Percentiles rank a stretch among this genome's conserved stretches.
These are phyloP conservation scores for Patellifolia procumbens DNA, from an alignment of 179 eudicot species.

Conservation along the genomic window DNA sequence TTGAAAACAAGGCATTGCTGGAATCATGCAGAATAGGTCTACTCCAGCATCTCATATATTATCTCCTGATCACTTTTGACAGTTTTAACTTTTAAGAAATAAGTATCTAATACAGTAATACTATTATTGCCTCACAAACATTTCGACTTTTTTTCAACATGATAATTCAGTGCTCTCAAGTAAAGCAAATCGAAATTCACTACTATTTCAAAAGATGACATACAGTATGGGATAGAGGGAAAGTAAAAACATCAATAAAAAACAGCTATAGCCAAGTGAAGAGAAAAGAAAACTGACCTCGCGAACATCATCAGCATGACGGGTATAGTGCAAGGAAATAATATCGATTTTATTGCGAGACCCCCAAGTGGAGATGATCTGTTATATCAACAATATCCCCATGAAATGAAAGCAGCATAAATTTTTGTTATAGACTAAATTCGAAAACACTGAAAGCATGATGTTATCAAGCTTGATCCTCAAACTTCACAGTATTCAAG, in stretches of 20 bases:
- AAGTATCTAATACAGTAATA: no score
- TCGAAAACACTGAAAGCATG: not conserved
- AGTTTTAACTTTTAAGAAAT: not conserved
- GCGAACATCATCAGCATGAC: conserved; percentile 94
- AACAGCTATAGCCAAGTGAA: not conserved
- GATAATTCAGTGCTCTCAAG: no score
- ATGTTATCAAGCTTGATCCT: not conserved
- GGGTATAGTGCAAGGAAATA: conserved; percentile 74
- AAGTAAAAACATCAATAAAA: not conserved
- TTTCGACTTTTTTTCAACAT: no score
- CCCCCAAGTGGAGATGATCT: conserved; percentile 93
- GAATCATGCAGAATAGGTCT: not conserved
- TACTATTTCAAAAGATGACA: not conserved
- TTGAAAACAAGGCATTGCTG: not conserved
- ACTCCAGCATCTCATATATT: not conserved
- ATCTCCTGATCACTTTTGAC: not conserved
- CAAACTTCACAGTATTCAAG: not conserved
- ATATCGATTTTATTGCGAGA: conserved; percentile 75
- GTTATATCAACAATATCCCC: conserved; percentile 10
- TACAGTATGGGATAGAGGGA: not conserved
- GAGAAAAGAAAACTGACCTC: conserved; percentile 44
- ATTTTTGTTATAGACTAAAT: not conserved
- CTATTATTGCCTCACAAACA: no score
- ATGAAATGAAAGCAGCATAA: not conserved
- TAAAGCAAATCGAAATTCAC: not conserved